A percentile compares a stretch with the other conserved stretches of the same genome.
Conservation (phyloP, 2,329 filamentous ascomycete species). For the Acrodontium crateriforme region DNA sequence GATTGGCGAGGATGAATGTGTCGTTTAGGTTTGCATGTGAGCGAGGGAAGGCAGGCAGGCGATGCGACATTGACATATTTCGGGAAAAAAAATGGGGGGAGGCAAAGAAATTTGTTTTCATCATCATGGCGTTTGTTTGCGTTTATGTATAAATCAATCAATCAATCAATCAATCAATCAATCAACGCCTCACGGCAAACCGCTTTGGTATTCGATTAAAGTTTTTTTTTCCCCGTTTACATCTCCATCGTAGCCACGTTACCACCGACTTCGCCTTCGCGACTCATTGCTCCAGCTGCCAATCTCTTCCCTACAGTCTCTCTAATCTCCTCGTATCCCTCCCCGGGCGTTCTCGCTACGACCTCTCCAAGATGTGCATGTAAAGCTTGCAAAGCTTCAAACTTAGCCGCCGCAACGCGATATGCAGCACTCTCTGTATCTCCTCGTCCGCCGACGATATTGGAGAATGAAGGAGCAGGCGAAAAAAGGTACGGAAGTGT, state of each 20-base stretch:
- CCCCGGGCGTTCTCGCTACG: conserved; percentile 15
- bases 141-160: too few relatives aligned
- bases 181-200: too few relatives aligned
- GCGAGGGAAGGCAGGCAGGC: too few relatives aligned
- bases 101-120: too few relatives aligned
- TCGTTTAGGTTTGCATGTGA: too few relatives aligned
- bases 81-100: too few relatives aligned
- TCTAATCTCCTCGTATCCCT: conserved; percentile 27
- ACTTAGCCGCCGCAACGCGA: conserved; percentile 43
- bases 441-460: conserved; percentile 43
- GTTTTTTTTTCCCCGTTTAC: too few relatives aligned
- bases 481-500: conserved; percentile 44
- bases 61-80: too few relatives aligned
- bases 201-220: too few relatives aligned
- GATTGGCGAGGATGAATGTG: too few relatives aligned
- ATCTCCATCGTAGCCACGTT: conserved; percentile 33
- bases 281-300: conserved; percentile 29
- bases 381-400: conserved; percentile 41
- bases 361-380: conserved; percentile 29
- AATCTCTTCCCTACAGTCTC: conserved; percentile 28
- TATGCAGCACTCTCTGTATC: conserved; percentile 45
- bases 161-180: too few relatives aligned
- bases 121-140: too few relatives aligned
- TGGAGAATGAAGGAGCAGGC: conserved; percentile 42
- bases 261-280: conserved; percentile 28